These are phyloP conservation scores for Bjerkandera adusta DNA, from an alignment of 1,284 basidiomycete genomes.

Conservation along the genomic window DNA sequence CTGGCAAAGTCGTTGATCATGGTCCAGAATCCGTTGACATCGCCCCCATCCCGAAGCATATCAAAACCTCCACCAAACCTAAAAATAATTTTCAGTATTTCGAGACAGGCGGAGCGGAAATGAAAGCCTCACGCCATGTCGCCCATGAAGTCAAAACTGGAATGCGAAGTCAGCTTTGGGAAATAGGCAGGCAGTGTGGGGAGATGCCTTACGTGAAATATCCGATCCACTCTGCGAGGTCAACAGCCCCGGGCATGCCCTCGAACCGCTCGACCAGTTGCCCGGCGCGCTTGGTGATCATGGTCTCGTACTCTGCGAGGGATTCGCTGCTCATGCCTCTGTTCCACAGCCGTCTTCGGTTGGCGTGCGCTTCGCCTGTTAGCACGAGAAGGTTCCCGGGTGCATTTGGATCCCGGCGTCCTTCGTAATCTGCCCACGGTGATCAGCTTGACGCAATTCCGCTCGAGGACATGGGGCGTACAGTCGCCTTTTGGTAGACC, in stretches of 20 bases:
- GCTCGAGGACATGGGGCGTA: slow-evolving; percentile 4
- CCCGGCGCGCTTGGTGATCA: slow-evolving; percentile 30
- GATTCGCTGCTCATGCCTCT: slow-evolving; percentile 37
- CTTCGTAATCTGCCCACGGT: neutral
- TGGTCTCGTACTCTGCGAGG: slow-evolving; percentile 37
- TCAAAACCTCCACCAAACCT: slow-evolving; percentile 12
- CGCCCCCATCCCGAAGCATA: slow-evolving; percentile 9
- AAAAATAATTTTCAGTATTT: too few species aligned
- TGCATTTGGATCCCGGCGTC: neutral
- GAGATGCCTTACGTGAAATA: slow-evolving; percentile 31
- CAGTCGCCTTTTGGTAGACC: slow-evolving; percentile 26
- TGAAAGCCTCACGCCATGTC: slow-evolving; percentile 49
- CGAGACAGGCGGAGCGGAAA: too few species aligned
- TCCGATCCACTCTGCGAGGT: slow-evolving; percentile 34
- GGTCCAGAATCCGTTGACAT: slow-evolving; percentile 6
- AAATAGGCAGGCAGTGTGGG: slow-evolving; percentile 21
- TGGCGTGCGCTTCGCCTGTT: slow-evolving; percentile 33
- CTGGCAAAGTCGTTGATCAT: slow-evolving; percentile 6
- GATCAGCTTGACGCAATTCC: neutral
- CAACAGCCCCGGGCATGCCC: slow-evolving; percentile 22
- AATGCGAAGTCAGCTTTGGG: slow-evolving; percentile 16
- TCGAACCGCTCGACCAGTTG: slow-evolving; percentile 34
- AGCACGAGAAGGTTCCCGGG: slow-evolving; percentile 27
- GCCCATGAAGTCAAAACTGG: slow-evolving; percentile 59
- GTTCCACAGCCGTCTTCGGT: slow-evolving; percentile 40